Base-by-base conservation (phyloP, 441 rosid species). In the Pelargonium fulgidum region DNA sequence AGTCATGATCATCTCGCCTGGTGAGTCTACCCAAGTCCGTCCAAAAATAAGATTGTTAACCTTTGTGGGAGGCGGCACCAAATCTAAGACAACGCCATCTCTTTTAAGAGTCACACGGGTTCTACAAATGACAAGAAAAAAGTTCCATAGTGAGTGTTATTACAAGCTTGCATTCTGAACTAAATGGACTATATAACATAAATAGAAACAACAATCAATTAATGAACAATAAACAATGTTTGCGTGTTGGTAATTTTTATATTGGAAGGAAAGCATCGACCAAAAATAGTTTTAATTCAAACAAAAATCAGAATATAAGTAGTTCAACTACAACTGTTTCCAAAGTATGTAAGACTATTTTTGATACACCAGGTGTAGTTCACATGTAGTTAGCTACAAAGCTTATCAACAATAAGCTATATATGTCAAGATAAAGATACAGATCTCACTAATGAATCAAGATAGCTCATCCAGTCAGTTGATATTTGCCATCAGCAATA, bases 1-100 rank as follows among this genome's bases (percentile, higher is more conserved):
- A 54, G 97, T 86, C 87, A 94, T 77, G 77, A 94, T 71, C 97
- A 94, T 92, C 83, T 94, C 99, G 73, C 99, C 99, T 14, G 87
- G 87, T 0, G 97, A 84, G 71, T 94, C 99, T 14, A 90, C 84
- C 98, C 98, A 94, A 68, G 99, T 94, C 74, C 99, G 83, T 78
- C 99, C 99, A 74, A 92, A 90, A 16, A 92, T 92, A 64, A 94
- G 83, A 82, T 94, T 94, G 85, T 89, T 89, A 50, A 90, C 98
- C 80, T 94, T 94, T 19, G 99, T 83, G 24, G 81, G 89, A 67
- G 99, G 99, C 41, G 99, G 99, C 62, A 94, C 97, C 81, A 94
- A 88, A 67, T 94, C 98, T 29, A 89, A 85, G 78, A 89, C 87
- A n/a, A 82, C 89, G 10, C 96, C 94, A 77, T 92, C 97, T 72